phyloP scores from a whole-genome alignment of 1,284 basidiomycete species.

The Tausonia pullulans region DNA sequence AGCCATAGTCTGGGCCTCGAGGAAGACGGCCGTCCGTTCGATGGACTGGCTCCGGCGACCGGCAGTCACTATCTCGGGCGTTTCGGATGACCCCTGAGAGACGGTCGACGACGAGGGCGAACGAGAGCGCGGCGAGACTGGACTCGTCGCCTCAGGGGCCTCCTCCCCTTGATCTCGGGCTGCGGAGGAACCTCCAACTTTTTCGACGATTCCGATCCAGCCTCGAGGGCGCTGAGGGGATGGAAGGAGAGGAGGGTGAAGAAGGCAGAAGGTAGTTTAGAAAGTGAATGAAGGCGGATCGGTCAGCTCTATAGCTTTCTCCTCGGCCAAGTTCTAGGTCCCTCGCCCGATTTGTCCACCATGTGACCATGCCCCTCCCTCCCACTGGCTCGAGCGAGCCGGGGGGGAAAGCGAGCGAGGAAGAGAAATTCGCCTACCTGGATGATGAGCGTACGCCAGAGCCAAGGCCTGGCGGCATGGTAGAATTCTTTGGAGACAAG shows the following conservation, averaged over 20 bases:
- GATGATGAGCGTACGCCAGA: constrained; percentile 10
- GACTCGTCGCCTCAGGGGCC: background rate
- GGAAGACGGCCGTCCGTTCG: constrained; percentile 9
- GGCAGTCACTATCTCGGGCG: background rate
- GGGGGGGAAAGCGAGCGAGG: no score
- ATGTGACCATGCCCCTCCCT: no score
- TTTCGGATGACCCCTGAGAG: background rate
- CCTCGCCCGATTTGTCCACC: no score
- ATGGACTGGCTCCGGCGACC: constrained; percentile 5
- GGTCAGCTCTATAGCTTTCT: no score
- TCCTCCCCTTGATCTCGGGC: background rate
- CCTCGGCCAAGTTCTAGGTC: no score
- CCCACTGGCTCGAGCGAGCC: no score
- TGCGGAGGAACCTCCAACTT: constrained; percentile 4
- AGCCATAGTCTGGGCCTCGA: constrained; percentile 6
- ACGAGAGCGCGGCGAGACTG: background rate
- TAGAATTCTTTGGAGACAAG: constrained; percentile 14
- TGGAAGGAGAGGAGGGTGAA: no score
- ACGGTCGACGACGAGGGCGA: background rate
- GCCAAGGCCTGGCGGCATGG: constrained; percentile 12
- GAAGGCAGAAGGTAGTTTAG: no score
- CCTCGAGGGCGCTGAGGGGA: constrained; percentile 5
- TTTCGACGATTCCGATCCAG: constrained; percentile 16
- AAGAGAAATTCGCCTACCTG: no score
- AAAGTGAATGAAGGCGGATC: no score